phyloP scores from a whole-genome alignment of 768 basidiomycete species.

The Suillus variegatus region DNA sequence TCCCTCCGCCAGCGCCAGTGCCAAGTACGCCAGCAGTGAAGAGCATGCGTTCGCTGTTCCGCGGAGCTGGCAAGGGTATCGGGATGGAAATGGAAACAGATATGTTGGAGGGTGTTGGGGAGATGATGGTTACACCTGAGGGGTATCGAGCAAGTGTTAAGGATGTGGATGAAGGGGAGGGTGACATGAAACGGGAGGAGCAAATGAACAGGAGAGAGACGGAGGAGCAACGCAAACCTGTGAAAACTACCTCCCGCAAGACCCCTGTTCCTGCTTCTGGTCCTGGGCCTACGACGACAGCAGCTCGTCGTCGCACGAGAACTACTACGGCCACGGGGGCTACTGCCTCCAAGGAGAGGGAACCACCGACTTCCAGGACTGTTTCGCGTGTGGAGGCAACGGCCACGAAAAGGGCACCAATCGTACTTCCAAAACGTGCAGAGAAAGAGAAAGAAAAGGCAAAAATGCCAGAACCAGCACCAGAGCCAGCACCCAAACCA shows the following conservation, averaged over 20 bases:
- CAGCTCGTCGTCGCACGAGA: conserved; percentile 28
- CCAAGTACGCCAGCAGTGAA: conserved; percentile 26
- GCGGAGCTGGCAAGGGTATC: conserved; percentile 8
- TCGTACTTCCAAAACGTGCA: conserved; percentile 2
- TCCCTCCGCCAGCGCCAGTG: conserved; percentile 18
- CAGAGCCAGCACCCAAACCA: conserved; percentile 2
- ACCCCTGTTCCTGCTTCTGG: conserved; percentile 1
- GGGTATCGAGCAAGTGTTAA: conserved; percentile 20
- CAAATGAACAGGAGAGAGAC: conserved; percentile 6
- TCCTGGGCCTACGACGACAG: conserved; percentile 7
- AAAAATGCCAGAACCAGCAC: neutral
- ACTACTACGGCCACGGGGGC: conserved; percentile 1
- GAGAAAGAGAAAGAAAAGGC: conserved; percentile 10
- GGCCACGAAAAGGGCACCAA: conserved; percentile 6
- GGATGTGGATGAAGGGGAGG: conserved; percentile 12
- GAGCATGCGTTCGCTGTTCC: conserved; percentile 37
- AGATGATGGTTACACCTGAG: conserved; percentile 33
- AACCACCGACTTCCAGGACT: neutral
- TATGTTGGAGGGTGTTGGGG: conserved; percentile 28
- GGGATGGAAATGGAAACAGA: conserved; percentile 29
- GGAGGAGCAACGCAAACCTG: conserved; percentile 11
- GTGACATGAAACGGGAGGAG: neutral
- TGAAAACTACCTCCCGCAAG: neutral
- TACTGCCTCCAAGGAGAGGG: neutral
- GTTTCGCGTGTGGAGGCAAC: neutral